Base-by-base conservation (phyloP, 2,329 filamentous ascomycete species). In the Fusarium ambrosium region DNA sequence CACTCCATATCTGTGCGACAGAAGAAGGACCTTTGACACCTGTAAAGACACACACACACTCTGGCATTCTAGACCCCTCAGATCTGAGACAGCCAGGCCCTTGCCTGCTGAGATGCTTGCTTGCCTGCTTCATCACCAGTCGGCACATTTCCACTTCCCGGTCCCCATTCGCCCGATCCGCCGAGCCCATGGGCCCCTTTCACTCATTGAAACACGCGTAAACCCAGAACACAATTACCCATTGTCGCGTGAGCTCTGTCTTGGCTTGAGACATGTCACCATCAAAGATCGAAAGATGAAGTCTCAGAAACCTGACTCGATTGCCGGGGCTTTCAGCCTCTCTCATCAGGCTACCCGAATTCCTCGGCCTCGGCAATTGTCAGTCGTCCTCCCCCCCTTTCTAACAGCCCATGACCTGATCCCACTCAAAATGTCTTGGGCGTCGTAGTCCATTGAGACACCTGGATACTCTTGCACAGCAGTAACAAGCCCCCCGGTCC, bases 351-450 rank as follows among this genome's bases (percentile, higher is more conserved):
- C 37, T 29, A 45, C 51, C 56, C 22, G 10, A 29, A 32, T 32
- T 59, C 41, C 55, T 68, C 55, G 68, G 70, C 36, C 62, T 51
- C 51, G 34, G 43, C 27, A 64, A 66, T 58, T 64, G 18, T 27
- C n/a, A 51, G 45, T 51, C 24, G 45, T 51, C 24, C 24, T 61
- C 60, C 22, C 51, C 51, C 32, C 32, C 59, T 22, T 58, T 32
- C 41, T 62, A 58, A 62, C 60, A 66, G 51, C 56, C 61, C 63
- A 69, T 62, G 64, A 48, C 37, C 74, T 74, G 43, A 73, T 73
- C 72, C 72, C 70, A 72, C 56, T 45, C 24, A 51, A 29, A 53
- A 48, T 64, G 59, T 62, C 43, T 67, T 61, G 64, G 62, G 58
- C 60, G 37, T 55, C 34, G 27, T 58, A n/a, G 32, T 61, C 64